A percentile compares a stretch with the other conserved stretches of the same genome.
phyloP scores from a whole-genome alignment of 495 filamentous ascomycete species.

The Talaromyces adpressus region DNA sequence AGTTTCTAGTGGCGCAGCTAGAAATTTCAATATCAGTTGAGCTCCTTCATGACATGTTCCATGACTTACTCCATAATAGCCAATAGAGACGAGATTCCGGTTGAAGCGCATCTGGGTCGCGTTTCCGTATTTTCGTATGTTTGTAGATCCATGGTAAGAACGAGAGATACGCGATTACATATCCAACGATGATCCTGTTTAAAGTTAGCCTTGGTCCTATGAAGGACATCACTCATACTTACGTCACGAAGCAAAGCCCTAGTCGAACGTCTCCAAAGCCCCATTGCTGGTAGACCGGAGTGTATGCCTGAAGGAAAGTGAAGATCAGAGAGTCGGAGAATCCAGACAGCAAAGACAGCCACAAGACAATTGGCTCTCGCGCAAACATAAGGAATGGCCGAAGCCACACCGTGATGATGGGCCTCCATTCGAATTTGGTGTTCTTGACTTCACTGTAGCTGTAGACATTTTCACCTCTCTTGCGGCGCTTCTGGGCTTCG shows the following conservation, averaged over 20 bases:
- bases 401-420: conserved; percentile 49
- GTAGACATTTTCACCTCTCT: conserved; percentile 41
- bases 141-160: conserved; percentile 52
- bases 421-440: conserved; percentile 35
- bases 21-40: conserved; percentile 15
- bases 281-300: conserved; percentile 56
- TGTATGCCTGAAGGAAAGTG: conserved; percentile 59
- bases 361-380: conserved; percentile 62
- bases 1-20: conserved; percentile 44
- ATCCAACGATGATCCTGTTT: conserved; percentile 48
- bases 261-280: conserved; percentile 44
- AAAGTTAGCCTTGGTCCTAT: neutral
- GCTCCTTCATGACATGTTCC: neutral
- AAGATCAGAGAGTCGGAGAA: conserved; percentile 69
- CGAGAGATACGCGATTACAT: conserved; percentile 50
- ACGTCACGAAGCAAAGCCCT: conserved; percentile 48
- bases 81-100: conserved; percentile 18
- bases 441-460: conserved; percentile 48
- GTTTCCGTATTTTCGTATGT: conserved; percentile 29
- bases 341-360: conserved; percentile 59
- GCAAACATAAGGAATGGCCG: conserved; percentile 67
- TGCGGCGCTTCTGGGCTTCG: conserved; percentile 52
- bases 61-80: conserved; percentile 33
- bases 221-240: neutral
- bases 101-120: conserved; percentile 19